Evolutionary conservation across 768 basidiomycete species (phyloP), one percentile per base, ranked within the genome.

Genomic region (Trichaptum fuscoviolaceum): DNA sequence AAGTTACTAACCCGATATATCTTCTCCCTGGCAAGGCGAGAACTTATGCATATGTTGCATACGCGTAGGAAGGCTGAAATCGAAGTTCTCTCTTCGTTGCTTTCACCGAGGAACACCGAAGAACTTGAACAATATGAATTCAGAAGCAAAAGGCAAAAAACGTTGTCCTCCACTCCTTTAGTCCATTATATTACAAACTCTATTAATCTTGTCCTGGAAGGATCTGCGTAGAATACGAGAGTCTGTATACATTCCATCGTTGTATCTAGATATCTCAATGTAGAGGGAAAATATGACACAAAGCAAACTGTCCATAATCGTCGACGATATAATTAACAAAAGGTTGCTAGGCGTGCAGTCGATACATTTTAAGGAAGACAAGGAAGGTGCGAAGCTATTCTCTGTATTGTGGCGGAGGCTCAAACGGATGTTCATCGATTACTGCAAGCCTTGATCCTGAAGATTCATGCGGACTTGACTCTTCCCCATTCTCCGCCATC

Each of bases 21-120:
- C 26, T 7, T 10, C 35, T 26, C 57, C 8, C 74, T 96, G 95
- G 77, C 88, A 86, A 52, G 42, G 42, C 42, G 42, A 69, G 94
- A 96, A 72, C 85, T 98, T 2, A 82, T 82, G 74, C 81, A 86
- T 69, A 93, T 97, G 85, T 76, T 98, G 36, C 87, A 91, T 72
- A 80, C 78, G 5, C 85, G 92, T n/a, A 86, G 88, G 59, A 98
- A 98, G 76, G 96, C 96, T 2, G 96, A 99, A 76, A 96, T 96
- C 61, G 93, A 99, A 73, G 81, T 92, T 57, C 73, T 93, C 36
- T 76, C 68, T 17, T 61, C 42, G 42, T 52, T 52, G 42, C 20
- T 20, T 52, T 52, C 42, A 52, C 42, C 42, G 42, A 52, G 42
- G 42, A 52, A 52, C 42, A 20, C 42, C 42, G 42, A 52, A 52